Evolutionary conservation across 805 yeast genomes (phyloP).

Genomic region (Pichia californica): DNA sequence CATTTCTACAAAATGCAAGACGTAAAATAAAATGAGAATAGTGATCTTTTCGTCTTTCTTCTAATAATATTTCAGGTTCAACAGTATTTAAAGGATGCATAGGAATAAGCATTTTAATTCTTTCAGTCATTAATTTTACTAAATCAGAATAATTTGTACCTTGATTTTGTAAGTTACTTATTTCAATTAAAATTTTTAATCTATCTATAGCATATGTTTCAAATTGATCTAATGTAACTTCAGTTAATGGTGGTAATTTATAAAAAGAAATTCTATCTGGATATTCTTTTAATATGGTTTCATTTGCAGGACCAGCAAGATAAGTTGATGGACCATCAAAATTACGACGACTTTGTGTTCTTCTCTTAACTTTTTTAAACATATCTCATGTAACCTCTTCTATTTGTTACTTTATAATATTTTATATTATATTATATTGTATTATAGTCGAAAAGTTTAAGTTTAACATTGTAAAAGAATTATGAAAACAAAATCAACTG

Average conservation of each 20-base stretch:
- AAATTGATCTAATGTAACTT: slow-evolving; percentile 86
- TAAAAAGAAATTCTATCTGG: slow-evolving; percentile 69
- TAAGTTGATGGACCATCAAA: slow-evolving; percentile 35
- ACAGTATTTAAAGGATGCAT: slow-evolving; percentile 38
- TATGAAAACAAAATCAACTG: too few relatives aligned
- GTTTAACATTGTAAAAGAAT: too few relatives aligned
- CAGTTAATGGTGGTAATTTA: slow-evolving; percentile 68
- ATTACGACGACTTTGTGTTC: slow-evolving; percentile 67
- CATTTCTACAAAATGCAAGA: slow-evolving; percentile 81
- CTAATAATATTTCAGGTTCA: slow-evolving; percentile 34
- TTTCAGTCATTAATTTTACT: slow-evolving; percentile 58
- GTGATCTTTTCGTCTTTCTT: slow-evolving; percentile 81
- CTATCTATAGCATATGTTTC: slow-evolving; percentile 96
- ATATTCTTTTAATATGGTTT: slow-evolving; percentile 27
- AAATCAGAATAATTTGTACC: slow-evolving; percentile 59
- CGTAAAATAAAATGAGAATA: slow-evolving; percentile 86
- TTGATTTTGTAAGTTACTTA: slow-evolving; percentile 68
- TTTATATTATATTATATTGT: too few relatives aligned
- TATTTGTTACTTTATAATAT: too few relatives aligned
- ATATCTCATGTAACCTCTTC: too few relatives aligned
- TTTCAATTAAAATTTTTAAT: slow-evolving; percentile 72
- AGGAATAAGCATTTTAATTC: slow-evolving; percentile 61
- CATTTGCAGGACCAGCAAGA: slow-evolving; percentile 1
- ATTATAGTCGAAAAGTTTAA: too few relatives aligned
- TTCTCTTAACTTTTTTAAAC: slow-evolving; percentile 71